These are phyloP conservation scores for Nephelium lappaceum DNA, from an alignment of 345 rosid species.

Conservation along the genomic window DNA sequence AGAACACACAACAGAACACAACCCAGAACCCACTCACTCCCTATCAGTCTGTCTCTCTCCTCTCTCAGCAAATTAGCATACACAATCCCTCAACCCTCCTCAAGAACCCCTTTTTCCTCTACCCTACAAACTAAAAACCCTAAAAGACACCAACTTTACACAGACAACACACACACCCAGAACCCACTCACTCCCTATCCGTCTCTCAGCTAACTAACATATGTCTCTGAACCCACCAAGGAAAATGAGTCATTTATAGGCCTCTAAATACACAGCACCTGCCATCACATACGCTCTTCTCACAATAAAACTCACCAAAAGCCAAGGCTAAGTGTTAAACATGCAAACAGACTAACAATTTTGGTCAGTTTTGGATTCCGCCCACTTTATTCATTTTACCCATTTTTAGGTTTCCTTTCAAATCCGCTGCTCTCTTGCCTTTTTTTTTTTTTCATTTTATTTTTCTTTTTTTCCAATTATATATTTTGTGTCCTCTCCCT, in stretches of 20 bases:
- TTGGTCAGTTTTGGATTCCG: conserved; percentile 19
- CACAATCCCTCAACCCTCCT: no score
- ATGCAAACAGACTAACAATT: conserved; percentile 19
- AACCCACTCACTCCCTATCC: not conserved
- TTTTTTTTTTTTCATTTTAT: not conserved
- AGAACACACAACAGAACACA: no score
- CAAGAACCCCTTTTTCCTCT: no score
- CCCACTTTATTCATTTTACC: conserved; percentile 9
- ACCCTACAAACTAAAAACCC: conserved; percentile 28
- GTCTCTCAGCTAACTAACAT: not conserved
- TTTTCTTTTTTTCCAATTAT: not conserved
- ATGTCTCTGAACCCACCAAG: conserved; percentile 2
- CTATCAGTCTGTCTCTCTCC: no score
- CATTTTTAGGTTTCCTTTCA: not conserved
- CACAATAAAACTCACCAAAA: not conserved
- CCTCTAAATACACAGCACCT: not conserved
- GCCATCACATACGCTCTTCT: not conserved
- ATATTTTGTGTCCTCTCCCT: not conserved
- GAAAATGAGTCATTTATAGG: conserved; percentile 9
- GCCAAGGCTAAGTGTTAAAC: conserved; percentile 18
- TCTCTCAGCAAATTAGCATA: no score
- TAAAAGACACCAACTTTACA: conserved; percentile 24
- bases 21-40: no score
- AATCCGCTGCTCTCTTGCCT: not conserved
- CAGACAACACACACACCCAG: not conserved